Evolutionary conservation across 169 alveolate species (phyloP).

Genomic region (Toxoplasma gondii): DNA sequence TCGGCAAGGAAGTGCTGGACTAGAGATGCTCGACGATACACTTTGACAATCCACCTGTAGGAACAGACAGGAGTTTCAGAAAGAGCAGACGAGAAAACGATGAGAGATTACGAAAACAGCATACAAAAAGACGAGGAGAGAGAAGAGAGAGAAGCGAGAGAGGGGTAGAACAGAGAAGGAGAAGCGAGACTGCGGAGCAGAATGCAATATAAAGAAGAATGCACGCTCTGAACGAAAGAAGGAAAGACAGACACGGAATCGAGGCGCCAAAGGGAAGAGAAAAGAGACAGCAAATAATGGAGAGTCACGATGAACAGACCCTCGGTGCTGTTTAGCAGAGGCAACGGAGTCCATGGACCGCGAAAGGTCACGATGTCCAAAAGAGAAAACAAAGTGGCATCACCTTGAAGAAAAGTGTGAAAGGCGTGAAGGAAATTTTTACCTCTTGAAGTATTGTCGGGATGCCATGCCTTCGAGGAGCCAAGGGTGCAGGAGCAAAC

Average conservation of each 20-base stretch:
- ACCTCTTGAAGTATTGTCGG: conserved; percentile 30
- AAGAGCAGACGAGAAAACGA: neutral
- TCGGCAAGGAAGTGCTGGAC: neutral
- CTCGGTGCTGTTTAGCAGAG: no score
- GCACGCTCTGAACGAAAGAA: no score
- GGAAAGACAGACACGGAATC: no score
- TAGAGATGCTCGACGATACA: neutral
- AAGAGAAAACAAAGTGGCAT: no score
- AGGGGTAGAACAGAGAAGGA: neutral
- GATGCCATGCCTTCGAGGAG: conserved; percentile 49
- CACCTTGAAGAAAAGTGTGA: no score
- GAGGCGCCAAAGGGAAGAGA: no score
- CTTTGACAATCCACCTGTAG: neutral
- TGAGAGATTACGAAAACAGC: neutral
- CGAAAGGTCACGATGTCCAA: no score
- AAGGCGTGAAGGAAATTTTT: neutral
- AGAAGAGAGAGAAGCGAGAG: neutral
- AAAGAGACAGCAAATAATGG: no score
- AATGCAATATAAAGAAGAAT: neutral
- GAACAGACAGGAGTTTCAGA: neutral
- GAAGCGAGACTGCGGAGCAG: neutral
- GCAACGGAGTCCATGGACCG: no score
- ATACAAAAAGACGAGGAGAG: neutral
- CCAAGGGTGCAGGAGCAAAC: conserved; percentile 40
- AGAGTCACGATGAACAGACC: no score